Evolutionary conservation across 306 rosid genomes (phyloP), one percentile per base, ranked within the genome.

Genomic region (Corylus avellana): DNA sequence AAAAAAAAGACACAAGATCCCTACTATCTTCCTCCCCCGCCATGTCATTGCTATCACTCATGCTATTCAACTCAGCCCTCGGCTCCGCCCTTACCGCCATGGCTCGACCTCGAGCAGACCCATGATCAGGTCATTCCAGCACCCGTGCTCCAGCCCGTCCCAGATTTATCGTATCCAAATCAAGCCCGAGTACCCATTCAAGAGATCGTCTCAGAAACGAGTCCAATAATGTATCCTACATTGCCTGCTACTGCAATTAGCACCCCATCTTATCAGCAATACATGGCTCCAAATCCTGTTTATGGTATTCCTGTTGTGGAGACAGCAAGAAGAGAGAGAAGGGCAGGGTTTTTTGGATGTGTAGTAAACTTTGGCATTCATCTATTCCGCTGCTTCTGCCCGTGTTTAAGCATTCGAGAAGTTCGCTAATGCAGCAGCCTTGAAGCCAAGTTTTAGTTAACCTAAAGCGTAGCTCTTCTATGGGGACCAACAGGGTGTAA

Each of bases 31-130:
- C 81, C 80, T 1, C 81, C 80, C 4, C 74, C 69, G 4, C 57
- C 78, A 32, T 55, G 63, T 55, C 80, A 78, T 74, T 75, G 49
- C 59, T 81, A 82, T 74, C 81, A 69, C 79, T 63, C 80, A 18
- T 72, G 32, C 75, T 57, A 80, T 47, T 53, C 67, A 50, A 61
- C 80, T 58, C 86, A 82, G 70, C 94, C 94, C 48, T 88, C 97
- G 7, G 97, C 94, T 67, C 97, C 97, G 5, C 94, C 94, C 20
- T 78, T 92, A 80, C 92, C 94, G 8, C 78, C 92, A n/a, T 88
- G 97, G 92, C 78, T 86, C 68, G 84, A 85, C 68, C 27, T 82
- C 1, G 83, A 85, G 5, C 74, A 58, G 46, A 77, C 16, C 51
- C 77, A 79, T 32, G 35, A 32, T 58, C 87, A 87, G 7, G 79